Evolutionary conservation across 768 basidiomycete genomes (phyloP).

Genomic region (Lactarius psammicola): DNA sequence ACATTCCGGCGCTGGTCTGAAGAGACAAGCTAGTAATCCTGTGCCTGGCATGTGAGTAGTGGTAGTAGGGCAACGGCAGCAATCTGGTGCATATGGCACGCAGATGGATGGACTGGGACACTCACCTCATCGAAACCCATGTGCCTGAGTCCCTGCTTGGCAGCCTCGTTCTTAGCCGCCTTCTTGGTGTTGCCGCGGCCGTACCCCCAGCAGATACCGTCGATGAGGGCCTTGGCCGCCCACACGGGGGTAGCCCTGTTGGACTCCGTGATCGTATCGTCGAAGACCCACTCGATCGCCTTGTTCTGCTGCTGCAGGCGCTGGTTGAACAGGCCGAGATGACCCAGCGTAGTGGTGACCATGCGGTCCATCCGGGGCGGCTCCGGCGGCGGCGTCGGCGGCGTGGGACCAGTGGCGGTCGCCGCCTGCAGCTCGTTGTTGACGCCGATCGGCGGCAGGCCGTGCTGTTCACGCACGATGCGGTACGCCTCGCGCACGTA

Average conservation of each 20-base stretch:
- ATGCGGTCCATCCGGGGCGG: constrained; percentile 5
- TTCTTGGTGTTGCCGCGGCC: constrained; percentile 78
- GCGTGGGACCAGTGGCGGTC: constrained; percentile 25
- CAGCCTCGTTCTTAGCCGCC: constrained; percentile 76
- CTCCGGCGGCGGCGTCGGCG: constrained; percentile 26
- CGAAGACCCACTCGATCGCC: constrained; percentile 70
- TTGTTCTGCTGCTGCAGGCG: constrained; percentile 57
- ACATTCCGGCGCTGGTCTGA: constrained; percentile 36
- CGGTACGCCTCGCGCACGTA: constrained; percentile 62
- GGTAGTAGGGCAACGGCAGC: too few species aligned
- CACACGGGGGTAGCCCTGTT: constrained; percentile 74
- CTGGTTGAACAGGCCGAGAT: constrained; percentile 81
- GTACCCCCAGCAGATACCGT: constrained; percentile 55
- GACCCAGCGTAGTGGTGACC: constrained; percentile 45
- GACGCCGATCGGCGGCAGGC: constrained; percentile 48
- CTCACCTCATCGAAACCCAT: constrained; percentile 54
- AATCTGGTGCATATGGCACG: too few species aligned
- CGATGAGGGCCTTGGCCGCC: constrained; percentile 63
- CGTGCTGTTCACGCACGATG: constrained; percentile 63
- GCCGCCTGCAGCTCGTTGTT: constrained; percentile 33
- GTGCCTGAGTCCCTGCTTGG: constrained; percentile 63
- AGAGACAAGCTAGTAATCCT: constrained; percentile 33
- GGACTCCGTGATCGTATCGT: constrained; percentile 45
- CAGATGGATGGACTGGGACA: neutral
- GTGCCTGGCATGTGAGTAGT: neutral